Base-by-base conservation (phyloP, 2,329 filamentous ascomycete species). In the Monosporascus ibericus region DNA sequence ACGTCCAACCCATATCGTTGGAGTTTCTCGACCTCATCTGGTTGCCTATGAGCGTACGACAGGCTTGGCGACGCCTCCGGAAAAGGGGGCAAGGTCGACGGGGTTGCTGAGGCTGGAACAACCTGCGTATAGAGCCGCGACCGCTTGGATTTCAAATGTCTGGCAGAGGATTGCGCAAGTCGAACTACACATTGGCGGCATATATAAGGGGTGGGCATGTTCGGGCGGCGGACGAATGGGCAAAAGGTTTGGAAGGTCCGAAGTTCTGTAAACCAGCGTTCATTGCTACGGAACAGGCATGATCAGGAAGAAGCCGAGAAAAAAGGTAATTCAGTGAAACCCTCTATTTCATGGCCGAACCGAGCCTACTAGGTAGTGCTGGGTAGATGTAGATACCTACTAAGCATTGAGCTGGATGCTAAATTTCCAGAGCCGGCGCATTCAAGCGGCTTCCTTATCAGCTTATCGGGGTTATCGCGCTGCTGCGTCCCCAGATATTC, bases 171-270 rank as follows among this genome's bases (percentile, higher is more conserved):
- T 27, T 54, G 53, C 34, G 58, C 44, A 49, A 67, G 55, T 39
- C 58, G 63, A 24, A 57, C 55, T 53, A 64, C 52, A 50, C 63
- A 68, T 58, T 57, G 60, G 54, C 58, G 61, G 54, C 66, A 68
- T 60, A 63, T 55, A 42, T 63, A 65, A 40, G 64, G 55, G 48
- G 51, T 58, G 52, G 60, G 52, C 65, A 68, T 68, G 24, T 48
- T 57, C 53, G 49, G 27, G 46, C n/a, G 44, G 48, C 40, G 17
- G 47, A 20, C 9, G 36, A 38, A 20, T 49, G 40, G 15, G n/a
- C 2, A 46, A 27, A 25, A 3, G 24, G 7, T 30, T n/a, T 46
- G 24, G 42, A 18, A 34, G 30, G 7, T 9, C 18, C 9, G 17
- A 20, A 24, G 18, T 42, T 20, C 8, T 11, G 22, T 14, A 20